Evolutionary conservation across 306 rosid species (phyloP).

Genomic region (Neltuma alba): DNA sequence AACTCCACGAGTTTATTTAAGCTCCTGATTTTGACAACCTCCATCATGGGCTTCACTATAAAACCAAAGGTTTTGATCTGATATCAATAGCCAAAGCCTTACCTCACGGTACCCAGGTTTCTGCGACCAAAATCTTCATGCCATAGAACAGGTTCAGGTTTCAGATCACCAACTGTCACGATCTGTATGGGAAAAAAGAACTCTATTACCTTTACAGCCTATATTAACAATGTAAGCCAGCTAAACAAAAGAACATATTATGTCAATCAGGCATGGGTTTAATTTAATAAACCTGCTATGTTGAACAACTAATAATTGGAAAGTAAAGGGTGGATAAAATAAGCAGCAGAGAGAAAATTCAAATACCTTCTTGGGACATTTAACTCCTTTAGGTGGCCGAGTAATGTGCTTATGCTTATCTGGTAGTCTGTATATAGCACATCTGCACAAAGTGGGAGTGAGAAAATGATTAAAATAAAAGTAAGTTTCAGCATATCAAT

Average conservation of each 20-base stretch:
- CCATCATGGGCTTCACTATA: background rate
- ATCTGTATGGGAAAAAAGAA: slow-evolving; percentile 42
- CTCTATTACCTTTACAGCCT: background rate
- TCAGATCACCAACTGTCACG: slow-evolving; percentile 66
- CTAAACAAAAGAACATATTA: background rate
- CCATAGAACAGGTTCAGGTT: slow-evolving; percentile 84
- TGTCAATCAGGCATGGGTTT: background rate
- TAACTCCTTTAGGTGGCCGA: slow-evolving; percentile 78
- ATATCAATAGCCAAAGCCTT: slow-evolving; percentile 8
- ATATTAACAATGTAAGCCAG: slow-evolving; percentile 15
- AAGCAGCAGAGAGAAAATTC: slow-evolving; percentile 21
- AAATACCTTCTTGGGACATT: slow-evolving; percentile 76
- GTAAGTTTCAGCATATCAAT: background rate
- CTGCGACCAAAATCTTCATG: slow-evolving; percentile 86
- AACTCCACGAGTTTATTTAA: too few relatives aligned
- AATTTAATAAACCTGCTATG: background rate
- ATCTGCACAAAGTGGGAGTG: slow-evolving; percentile 48
- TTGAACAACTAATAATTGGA: background rate
- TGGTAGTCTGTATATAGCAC: slow-evolving; percentile 84
- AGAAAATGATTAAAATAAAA: background rate
- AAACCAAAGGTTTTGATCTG: background rate
- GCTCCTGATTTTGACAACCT: too few relatives aligned
- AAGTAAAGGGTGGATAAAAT: background rate
- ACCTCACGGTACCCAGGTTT: slow-evolving; percentile 53
- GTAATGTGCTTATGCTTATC: slow-evolving; percentile 72